These are phyloP conservation scores for Cyclostephanos tholiformis DNA, from an alignment of 108 stramenopile species.

Conservation along the genomic window DNA sequence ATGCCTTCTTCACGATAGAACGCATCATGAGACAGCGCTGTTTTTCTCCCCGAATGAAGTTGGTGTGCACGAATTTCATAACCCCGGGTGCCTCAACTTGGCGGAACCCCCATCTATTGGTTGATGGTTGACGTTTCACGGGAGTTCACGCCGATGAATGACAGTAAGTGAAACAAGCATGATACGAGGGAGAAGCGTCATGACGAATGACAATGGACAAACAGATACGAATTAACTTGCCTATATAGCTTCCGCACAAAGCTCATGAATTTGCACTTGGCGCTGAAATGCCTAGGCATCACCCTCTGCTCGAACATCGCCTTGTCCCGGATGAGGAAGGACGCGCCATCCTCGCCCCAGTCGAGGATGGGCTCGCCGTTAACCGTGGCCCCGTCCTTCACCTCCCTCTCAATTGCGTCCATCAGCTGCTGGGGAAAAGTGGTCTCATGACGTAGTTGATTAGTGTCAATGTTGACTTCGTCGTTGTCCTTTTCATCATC, in stretches of 20 bases:
- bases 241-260: constrained; percentile 32
- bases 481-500: no score
- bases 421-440: constrained; percentile 35
- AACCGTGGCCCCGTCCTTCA: constrained; percentile 9
- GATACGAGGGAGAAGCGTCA: no score
- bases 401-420: constrained; percentile 30
- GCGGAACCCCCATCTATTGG: constrained; percentile 35
- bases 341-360: constrained; percentile 17
- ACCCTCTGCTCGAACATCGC: constrained; percentile 12
- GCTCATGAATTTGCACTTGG: constrained; percentile 33
- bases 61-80: constrained; percentile 21
- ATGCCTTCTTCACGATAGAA: constrained; percentile 28
- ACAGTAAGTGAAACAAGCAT: neutral
- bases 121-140: no score
- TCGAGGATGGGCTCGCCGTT: constrained; percentile 23
- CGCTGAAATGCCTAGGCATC: constrained; percentile 25
- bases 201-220: neutral
- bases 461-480: no score
- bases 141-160: no score
- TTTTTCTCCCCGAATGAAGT: constrained; percentile 33
- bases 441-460: neutral
- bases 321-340: constrained; percentile 33
- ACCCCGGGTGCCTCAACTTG: constrained; percentile 15
- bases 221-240: neutral
- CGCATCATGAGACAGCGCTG: constrained; percentile 37